These are phyloP conservation scores for Phialocephala sp. DNA, from an alignment of 2,329 filamentous ascomycete species.

Conservation along the genomic window DNA sequence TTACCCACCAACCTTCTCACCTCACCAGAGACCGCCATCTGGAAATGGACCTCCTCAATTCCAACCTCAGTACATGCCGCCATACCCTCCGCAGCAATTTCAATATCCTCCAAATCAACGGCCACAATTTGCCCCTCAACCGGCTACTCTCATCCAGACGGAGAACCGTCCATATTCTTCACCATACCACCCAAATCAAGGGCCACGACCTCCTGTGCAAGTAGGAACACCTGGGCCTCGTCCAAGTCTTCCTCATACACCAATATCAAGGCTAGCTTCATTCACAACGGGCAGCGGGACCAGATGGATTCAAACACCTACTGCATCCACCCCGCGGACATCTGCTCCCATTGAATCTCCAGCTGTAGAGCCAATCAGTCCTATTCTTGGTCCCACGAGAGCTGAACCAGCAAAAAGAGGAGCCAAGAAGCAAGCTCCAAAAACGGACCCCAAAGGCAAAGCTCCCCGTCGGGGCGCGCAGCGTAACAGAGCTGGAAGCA, in stretches of 20 bases:
- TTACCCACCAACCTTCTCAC: conserved; percentile 31
- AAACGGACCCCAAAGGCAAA: conserved; percentile 25
- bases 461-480: conserved; percentile 23
- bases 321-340: conserved; percentile 59
- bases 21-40: conserved; percentile 33
- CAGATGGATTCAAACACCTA: conserved; percentile 58
- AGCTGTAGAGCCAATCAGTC: conserved; percentile 64
- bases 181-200: conserved; percentile 42
- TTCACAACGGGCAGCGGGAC: conserved; percentile 52
- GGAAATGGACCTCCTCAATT: conserved; percentile 31
- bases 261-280: conserved; percentile 27
- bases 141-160: conserved; percentile 31
- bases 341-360: conserved; percentile 55
- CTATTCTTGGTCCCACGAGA: conserved; percentile 50
- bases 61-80: conserved; percentile 29
- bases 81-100: conserved; percentile 27
- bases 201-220: conserved; percentile 27
- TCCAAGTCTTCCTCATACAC: conserved; percentile 37
- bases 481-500: conserved; percentile 37
- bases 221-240: conserved; percentile 26
- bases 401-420: conserved; percentile 41
- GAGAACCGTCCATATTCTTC: conserved; percentile 43
- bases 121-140: conserved; percentile 32
- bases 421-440: conserved; percentile 28
- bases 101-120: conserved; percentile 33